Base-by-base conservation (phyloP, 1,284 basidiomycete genomes). In the Schizopora paradoxa region DNA sequence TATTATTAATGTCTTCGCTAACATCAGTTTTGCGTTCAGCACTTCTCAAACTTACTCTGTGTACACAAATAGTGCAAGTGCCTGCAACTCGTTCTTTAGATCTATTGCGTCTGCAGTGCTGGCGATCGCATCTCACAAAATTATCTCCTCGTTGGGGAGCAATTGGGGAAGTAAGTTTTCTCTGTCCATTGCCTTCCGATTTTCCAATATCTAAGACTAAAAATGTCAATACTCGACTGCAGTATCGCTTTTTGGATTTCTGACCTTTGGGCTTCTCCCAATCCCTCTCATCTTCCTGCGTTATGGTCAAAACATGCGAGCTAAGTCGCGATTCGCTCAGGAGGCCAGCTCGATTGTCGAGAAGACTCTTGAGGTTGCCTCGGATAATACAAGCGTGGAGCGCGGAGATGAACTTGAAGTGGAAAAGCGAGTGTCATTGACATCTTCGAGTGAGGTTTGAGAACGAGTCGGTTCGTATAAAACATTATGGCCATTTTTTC, bases 171-270 rank as follows among this genome's bases (percentile, higher is more conserved):
- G 56, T 60, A 28, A 18, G 52, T 50, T 2, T 26, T 8, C 21
- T 16, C 25, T 34, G n/a, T n/a, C n/a, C n/a, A n/a, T n/a, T n/a
- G n/a, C n/a, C n/a, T n/a, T n/a, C n/a, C n/a, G n/a, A n/a, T n/a
- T n/a, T n/a, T n/a, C n/a, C n/a, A n/a, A n/a, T n/a, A n/a, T n/a
- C n/a, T n/a, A n/a, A n/a, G n/a, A n/a, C n/a, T n/a, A n/a, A n/a
- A n/a, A n/a, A n/a, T n/a, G n/a, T n/a, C n/a, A n/a, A n/a, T n/a
- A n/a, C n/a, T n/a, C n/a, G n/a, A n/a, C 6, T n/a, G 1, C 38
- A 59, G 58, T 59, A 7, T 56, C 58, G 3, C 23, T 61, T 2
- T 61, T 61, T 43, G 58, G 50, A 6, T 59, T 59, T 46, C 46
- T 58, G 31, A 56, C 58, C 6, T 43, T 59, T 6, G 41, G 34